Conservation (phyloP, 139 green algal genomes). For the Chlamydomonas schloesseri region DNA sequence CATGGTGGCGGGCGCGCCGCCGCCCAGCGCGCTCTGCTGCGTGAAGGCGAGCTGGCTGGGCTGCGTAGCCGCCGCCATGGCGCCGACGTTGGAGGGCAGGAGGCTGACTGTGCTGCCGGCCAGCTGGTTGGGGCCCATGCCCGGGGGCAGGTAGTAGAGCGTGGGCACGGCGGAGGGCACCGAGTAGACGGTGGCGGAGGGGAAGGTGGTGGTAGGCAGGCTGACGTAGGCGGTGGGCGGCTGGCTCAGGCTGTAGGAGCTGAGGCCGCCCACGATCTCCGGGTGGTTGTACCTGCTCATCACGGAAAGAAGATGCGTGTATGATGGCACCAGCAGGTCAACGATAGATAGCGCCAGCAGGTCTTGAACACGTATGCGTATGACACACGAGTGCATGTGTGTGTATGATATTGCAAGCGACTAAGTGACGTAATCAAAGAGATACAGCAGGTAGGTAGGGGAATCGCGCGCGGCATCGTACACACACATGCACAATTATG, state of each 20-base stretch:
- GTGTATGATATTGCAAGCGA: no score
- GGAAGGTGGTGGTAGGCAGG: slow-evolving; percentile 36
- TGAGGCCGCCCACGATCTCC: not conserved
- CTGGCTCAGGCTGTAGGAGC: slow-evolving; percentile 27
- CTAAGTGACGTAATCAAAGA: no score
- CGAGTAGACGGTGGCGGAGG: slow-evolving; percentile 26
- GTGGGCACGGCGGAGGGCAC: slow-evolving; percentile 32
- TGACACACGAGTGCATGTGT: no score
- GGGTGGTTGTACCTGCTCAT: slow-evolving; percentile 64
- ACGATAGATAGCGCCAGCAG: no score
- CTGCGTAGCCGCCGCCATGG: not conserved
- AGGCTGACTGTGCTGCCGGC: slow-evolving; percentile 11
- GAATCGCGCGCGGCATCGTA: no score
- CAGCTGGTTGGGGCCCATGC: slow-evolving; percentile 25
- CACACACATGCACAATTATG: no score
- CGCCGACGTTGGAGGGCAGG: slow-evolving; percentile 19
- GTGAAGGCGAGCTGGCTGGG: not conserved
- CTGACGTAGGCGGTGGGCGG: slow-evolving; percentile 18
- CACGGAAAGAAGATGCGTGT: no score
- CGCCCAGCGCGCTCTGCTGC: slow-evolving; percentile 18
- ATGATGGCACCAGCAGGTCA: no score
- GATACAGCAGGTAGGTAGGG: no score
- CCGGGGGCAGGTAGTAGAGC: slow-evolving; percentile 27
- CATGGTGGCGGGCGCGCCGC: not conserved
- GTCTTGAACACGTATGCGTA: no score